These are phyloP conservation scores for Dioszegia aurantiaca DNA, from an alignment of 768 basidiomycete species.

Conservation along the genomic window DNA sequence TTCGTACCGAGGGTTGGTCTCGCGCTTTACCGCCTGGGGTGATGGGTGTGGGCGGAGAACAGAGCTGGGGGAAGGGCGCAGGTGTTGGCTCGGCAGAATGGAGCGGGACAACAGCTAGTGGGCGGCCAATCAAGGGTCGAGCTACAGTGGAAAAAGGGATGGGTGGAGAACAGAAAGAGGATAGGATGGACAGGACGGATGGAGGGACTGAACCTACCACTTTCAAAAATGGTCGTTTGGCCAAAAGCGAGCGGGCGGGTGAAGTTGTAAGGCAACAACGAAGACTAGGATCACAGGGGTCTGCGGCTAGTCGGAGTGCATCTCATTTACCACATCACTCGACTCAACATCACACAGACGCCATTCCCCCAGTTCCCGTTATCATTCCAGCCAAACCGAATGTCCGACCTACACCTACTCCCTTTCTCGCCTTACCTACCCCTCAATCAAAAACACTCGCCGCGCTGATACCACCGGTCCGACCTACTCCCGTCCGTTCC, in stretches of 20 bases:
- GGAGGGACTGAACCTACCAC: conserved; percentile 13
- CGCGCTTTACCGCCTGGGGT: neutral
- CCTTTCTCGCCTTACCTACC: conserved; percentile 11
- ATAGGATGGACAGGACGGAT: neutral
- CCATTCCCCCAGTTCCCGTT: neutral
- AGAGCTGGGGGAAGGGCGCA: conserved; percentile 12
- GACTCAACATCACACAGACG: no score
- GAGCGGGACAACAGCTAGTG: conserved; percentile 11
- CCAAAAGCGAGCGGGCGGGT: conserved; percentile 2
- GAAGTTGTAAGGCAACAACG: conserved; percentile 3
- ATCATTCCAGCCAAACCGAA: neutral
- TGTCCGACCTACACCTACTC: conserved; percentile 17
- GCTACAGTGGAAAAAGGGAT: neutral
- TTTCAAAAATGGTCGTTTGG: neutral
- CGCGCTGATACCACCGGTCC: neutral
- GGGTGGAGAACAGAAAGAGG: neutral
- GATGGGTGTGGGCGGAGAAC: no score
- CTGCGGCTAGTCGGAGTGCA: neutral
- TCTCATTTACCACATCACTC: neutral
- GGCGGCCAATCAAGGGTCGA: neutral
- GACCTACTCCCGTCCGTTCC: neutral
- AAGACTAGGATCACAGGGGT: conserved; percentile 7
- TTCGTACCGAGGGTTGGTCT: conserved; percentile 21
- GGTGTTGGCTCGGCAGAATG: conserved; percentile 11
- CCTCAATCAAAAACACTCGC: neutral